phyloP scores from a whole-genome alignment of 495 filamentous ascomycete species.

The Aspergillus bertholletiae region DNA sequence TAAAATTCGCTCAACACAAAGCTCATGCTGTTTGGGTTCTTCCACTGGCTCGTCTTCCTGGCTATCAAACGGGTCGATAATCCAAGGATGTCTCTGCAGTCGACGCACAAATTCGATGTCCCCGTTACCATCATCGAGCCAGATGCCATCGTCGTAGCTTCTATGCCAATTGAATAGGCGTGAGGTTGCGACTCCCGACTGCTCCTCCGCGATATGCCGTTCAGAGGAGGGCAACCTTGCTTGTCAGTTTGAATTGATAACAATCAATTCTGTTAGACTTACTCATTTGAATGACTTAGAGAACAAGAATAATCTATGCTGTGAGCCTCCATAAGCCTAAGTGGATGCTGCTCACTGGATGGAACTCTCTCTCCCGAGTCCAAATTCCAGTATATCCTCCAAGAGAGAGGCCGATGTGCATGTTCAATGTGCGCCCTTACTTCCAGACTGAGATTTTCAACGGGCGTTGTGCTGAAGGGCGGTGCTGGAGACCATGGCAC shows the following conservation, averaged over 20 bases:
- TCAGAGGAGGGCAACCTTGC: background rate
- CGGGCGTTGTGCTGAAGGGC: constrained; percentile 5
- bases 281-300: background rate
- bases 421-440: constrained; percentile 8
- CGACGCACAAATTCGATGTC: constrained; percentile 12
- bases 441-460: constrained; percentile 13
- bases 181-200: constrained; percentile 12
- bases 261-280: background rate
- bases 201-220: constrained; percentile 10
- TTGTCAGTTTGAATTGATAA: background rate
- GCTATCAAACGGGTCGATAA: constrained; percentile 13
- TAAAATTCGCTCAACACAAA: constrained; percentile 7
- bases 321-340: background rate
- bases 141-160: constrained; percentile 18
- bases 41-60: constrained; percentile 5
- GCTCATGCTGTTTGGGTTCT: constrained; percentile 5
- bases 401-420: constrained; percentile 9
- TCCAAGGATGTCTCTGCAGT: constrained; percentile 16
- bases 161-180: constrained; percentile 21
- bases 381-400: constrained; percentile 8
- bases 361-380: constrained; percentile 9
- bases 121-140: constrained; percentile 18
- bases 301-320: background rate
- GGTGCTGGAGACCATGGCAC: constrained; percentile 16
- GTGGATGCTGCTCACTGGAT: constrained; percentile 2